These are phyloP conservation scores for Paecilomyces dactylethromorphus DNA, from an alignment of 2,329 filamentous ascomycete genomes.

Conservation along the genomic window DNA sequence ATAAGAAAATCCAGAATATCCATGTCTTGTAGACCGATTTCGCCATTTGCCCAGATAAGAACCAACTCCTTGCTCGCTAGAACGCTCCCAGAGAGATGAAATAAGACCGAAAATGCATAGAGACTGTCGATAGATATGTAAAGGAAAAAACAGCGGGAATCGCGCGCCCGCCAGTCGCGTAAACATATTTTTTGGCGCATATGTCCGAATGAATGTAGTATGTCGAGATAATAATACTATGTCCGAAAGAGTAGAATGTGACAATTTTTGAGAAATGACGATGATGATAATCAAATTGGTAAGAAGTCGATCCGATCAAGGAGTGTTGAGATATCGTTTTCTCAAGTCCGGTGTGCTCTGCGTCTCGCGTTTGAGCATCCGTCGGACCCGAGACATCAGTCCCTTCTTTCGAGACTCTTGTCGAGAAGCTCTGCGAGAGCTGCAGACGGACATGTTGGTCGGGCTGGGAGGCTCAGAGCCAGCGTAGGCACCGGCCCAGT, in stretches of 20 bases:
- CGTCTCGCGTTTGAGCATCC: slow-evolving; percentile 25
- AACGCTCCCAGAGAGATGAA: background rate
- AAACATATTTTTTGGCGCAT: background rate
- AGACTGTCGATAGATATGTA: background rate
- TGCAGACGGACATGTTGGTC: slow-evolving; percentile 6
- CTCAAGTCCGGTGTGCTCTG: background rate
- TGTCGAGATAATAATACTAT: background rate
- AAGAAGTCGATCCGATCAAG: background rate
- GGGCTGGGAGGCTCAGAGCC: slow-evolving; percentile 13
- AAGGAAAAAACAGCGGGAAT: background rate
- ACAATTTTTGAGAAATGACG: background rate
- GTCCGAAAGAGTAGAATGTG: background rate
- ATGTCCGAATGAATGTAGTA: background rate
- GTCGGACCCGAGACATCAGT: slow-evolving; percentile 26
- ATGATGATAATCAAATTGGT: background rate
- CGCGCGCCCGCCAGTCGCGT: background rate
- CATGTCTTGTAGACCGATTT: background rate
- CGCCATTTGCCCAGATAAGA: background rate
- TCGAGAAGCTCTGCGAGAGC: slow-evolving; percentile 15
- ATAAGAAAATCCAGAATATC: background rate
- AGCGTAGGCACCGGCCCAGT: slow-evolving; percentile 26
- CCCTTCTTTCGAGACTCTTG: slow-evolving; percentile 9
- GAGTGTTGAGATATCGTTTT: background rate
- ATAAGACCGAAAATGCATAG: background rate
- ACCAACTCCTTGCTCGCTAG: background rate